Evolutionary conservation across 768 basidiomycete species (phyloP), one percentile per base, ranked within the genome.

Genomic region (Lactifluus rugatus): DNA sequence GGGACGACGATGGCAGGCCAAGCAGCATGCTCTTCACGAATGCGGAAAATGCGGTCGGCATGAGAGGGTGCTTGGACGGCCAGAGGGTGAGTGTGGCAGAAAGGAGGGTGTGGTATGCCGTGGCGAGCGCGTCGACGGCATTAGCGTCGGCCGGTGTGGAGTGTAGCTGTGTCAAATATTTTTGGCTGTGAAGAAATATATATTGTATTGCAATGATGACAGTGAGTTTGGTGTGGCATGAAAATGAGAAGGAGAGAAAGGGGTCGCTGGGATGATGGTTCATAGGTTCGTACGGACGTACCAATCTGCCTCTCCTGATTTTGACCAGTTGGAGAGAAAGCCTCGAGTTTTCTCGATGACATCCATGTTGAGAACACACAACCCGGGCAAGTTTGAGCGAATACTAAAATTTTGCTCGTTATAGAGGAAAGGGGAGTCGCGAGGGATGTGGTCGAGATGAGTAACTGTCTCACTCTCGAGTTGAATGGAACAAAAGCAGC

Each of bases 1-100:
- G 61, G n/a, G 80, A 79, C 5, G 86, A 87, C 21, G 87, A 86
- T n/a, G 88, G 89, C 10, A 89, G 76, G 46, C 71, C 73, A 50
- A 74, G 72, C 42, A 86, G 68, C 26, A 88, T 78, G 3, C 79
- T 81, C 65, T 79, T 78, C 21, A 89, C 74, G 67, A 91, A 89
- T 44, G 78, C 74, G 41, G 83, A 73, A 60, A 90, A 79, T 39
- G 69, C 72, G 48, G 74, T 69, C 11, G 79, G 71, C 14, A 79
- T 73, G 25, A 89, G 71, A 16, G 71, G 60, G 54, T 75, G 70
- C 48, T 73, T 71, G 14, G 79, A 70, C 2, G 78, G 71, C 81
- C 81, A 86, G 25, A 81, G 79, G 36, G 68, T 72, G 52, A 90
- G 72, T 2, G 78, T 75, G 13, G 84, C 78, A 46, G 76, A 76